Base-by-base conservation (phyloP, 768 basidiomycete species). In the Trametes sanguinea region DNA sequence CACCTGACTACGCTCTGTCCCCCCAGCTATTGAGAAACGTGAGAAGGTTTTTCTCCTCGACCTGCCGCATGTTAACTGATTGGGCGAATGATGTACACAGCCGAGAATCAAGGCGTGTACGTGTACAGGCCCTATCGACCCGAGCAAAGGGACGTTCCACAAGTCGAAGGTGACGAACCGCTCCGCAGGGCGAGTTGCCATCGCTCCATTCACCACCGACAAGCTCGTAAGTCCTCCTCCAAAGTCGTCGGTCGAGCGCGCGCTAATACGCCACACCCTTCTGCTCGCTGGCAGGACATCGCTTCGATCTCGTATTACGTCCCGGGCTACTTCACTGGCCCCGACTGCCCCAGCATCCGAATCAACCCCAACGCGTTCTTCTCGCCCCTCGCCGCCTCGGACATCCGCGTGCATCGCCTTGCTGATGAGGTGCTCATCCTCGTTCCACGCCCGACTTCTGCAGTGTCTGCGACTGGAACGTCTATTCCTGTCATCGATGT, bases 281-380 rank as follows among this genome's bases (percentile, higher is more conserved):
- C 22, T 6, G 16, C 16, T 14, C 29, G 16, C 14, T 10, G 16
- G 1, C 32, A 73, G 72, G 72, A 72, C 56, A 55, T 70, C 32
- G 72, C 66, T 5, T 65, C 72, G 6, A 68, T 71, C 54, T 73
- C 72, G 1, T 73, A 73, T 53, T 73, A 62, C 17, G 70, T 73
- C n/a, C 72, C 72, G 8, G 69, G 67, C n/a, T 73, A 73, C 60
- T 61, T 59, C 64, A 64, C 27, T 60, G 37, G 61, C 60, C 9
- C 72, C 69, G 13, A 65, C 68, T 30, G 47, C 29, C 60, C 67
- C 67, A n/a, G 64, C 72, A 50, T 48, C 27, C 47, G 47, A 0
- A 48, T 48, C 47, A 13, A 30, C 22, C 22, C 27, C 57, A 64
- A 64, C 44, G 43, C 43, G 16, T 29, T 64, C 14, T 39, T 60